Conservation (phyloP, 805 yeast species). For the Huiozyma naganishii region DNA sequence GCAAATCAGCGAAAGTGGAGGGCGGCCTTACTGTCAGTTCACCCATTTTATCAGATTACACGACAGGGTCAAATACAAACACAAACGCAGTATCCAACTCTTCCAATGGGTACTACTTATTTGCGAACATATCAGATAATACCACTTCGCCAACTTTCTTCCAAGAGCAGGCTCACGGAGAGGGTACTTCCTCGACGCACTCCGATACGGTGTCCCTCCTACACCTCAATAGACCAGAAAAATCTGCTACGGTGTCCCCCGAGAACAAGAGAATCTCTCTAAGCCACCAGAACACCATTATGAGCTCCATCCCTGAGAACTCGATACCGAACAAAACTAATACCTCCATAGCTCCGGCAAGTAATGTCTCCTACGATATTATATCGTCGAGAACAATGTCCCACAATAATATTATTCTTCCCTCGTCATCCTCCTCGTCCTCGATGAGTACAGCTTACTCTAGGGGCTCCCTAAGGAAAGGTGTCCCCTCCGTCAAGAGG, state of each 20-base stretch:
- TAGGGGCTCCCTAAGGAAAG: background rate
- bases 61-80: conserved; percentile 10
- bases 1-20: conserved; percentile 5
- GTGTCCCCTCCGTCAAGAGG: conserved; percentile 12
- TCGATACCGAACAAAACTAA: background rate
- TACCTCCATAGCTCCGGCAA: conserved; percentile 22
- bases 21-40: conserved; percentile 23
- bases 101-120: conserved; percentile 26
- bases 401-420: conserved; percentile 1
- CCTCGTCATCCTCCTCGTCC: conserved; percentile 1
- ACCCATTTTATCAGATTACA: conserved; percentile 13
- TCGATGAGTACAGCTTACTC: background rate
- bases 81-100: conserved; percentile 18
- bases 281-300: conserved; percentile 3
- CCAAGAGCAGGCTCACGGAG: background rate
- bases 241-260: background rate
- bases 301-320: conserved; percentile 14
- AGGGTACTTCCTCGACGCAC: background rate
- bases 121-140: conserved; percentile 30
- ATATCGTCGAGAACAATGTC: conserved; percentile 6
- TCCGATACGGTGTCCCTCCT: conserved; percentile 1
- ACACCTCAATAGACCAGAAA: conserved; percentile 1
- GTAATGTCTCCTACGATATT: conserved; percentile 22
- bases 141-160: conserved; percentile 20
- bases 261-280: background rate